Percentiles rank a stretch among this genome's conserved stretches.
Evolutionary conservation across 2,329 filamentous ascomycete species (phyloP).

Genomic region (Raffaelea albimanens): DNA sequence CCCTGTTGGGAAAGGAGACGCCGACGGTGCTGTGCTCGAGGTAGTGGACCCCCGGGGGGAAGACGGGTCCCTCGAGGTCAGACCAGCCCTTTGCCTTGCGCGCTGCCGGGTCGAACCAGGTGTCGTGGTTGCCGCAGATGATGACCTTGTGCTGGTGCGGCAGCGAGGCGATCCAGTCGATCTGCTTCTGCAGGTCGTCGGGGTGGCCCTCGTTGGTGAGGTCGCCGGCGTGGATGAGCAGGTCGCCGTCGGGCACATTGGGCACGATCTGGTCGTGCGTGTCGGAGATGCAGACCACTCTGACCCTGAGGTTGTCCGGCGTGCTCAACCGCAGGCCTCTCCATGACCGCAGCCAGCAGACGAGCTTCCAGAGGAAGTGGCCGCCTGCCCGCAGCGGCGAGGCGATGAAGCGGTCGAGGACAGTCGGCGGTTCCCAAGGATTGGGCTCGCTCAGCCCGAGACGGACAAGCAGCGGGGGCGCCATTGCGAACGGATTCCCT

Average conservation of each 20-base stretch:
- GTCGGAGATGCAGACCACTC: conserved; percentile 82
- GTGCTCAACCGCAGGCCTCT: not conserved
- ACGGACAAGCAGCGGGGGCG: conserved; percentile 5
- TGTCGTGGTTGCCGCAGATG: conserved; percentile 83
- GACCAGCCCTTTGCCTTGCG: conserved; percentile 44
- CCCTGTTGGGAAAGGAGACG: conserved; percentile 42
- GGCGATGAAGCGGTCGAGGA: conserved; percentile 54
- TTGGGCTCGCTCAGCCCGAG: conserved; percentile 11
- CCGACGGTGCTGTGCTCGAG: conserved; percentile 60
- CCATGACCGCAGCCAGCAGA: conserved; percentile 51
- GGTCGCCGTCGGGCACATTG: conserved; percentile 65
- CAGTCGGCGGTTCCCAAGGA: conserved; percentile 25
- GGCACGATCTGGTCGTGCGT: conserved; percentile 60
- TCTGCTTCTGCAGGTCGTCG: conserved; percentile 66
- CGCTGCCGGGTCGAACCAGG: conserved; percentile 64
- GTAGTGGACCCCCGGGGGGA: conserved; percentile 58
- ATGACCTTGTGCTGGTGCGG: conserved; percentile 75
- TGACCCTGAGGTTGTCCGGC: conserved; percentile 40
- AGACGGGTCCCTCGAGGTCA: conserved; percentile 38
- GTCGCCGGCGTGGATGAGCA: conserved; percentile 87
- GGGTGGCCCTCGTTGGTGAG: conserved; percentile 65
- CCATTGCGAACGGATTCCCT: not conserved
- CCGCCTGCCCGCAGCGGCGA: conserved; percentile 60
- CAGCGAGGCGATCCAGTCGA: conserved; percentile 70
- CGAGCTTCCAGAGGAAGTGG: conserved; percentile 50